A percentile compares a stretch with the other conserved stretches of the same genome.
Evolutionary conservation across 2,329 filamentous ascomycete species (phyloP).

Genomic region (Chaetomium sp.): DNA sequence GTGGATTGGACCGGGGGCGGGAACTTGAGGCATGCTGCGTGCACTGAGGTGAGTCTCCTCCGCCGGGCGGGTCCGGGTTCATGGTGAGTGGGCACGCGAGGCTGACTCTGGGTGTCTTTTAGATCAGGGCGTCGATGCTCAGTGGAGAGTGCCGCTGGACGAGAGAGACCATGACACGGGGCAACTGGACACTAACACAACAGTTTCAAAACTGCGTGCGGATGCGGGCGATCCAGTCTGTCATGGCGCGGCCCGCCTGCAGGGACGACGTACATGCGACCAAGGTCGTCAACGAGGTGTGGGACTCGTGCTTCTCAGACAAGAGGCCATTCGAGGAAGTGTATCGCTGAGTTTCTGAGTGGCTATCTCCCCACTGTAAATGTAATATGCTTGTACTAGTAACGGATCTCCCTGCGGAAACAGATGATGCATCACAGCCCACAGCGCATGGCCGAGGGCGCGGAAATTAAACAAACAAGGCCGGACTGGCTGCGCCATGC

Average conservation of each 20-base stretch:
- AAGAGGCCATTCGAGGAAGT: slow-evolving; percentile 97
- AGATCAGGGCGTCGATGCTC: slow-evolving; percentile 91
- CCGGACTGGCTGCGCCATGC: slow-evolving; percentile 33
- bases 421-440: slow-evolving; percentile 1
- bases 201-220: slow-evolving; percentile 94
- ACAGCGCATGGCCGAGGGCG: neutral
- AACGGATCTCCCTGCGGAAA: slow-evolving; percentile 12
- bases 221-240: slow-evolving; percentile 74
- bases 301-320: slow-evolving; percentile 94
- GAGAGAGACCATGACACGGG: slow-evolving; percentile 79
- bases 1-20: slow-evolving; percentile 74
- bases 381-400: slow-evolving; percentile 21
- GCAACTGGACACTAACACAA: slow-evolving; percentile 85
- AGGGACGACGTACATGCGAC: slow-evolving; percentile 84
- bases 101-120: neutral
- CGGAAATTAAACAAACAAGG: slow-evolving; percentile 28
- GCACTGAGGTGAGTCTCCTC: slow-evolving; percentile 71
- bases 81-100: neutral
- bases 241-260: slow-evolving; percentile 76
- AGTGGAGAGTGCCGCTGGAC: slow-evolving; percentile 93
- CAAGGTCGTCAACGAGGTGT: slow-evolving; percentile 94
- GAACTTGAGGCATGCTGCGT: slow-evolving; percentile 85
- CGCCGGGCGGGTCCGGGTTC: neutral
- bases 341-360: slow-evolving; percentile 61
- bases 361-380: slow-evolving; percentile 7